A percentile compares a stretch with the other conserved stretches of the same genome.
These are phyloP conservation scores for Salvia rosmarinus DNA, from an alignment of 257 asterid genomes.

Conservation along the genomic window DNA sequence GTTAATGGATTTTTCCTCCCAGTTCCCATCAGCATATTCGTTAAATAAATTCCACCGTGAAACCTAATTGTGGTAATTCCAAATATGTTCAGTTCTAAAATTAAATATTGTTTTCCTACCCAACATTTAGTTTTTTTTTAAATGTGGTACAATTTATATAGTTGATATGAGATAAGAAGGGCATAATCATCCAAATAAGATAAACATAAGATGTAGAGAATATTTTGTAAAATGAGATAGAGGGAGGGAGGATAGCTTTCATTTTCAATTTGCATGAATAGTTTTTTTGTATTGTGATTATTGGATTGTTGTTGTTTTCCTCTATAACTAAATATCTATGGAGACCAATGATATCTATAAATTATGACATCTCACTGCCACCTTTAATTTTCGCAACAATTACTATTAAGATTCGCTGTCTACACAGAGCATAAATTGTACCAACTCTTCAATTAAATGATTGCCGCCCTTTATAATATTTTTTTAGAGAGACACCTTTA, in stretches of 20 bases:
- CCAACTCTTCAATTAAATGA: constrained; percentile 30
- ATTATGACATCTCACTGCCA: constrained; percentile 29
- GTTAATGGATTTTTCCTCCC: not conserved
- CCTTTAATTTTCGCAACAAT: constrained; percentile 27
- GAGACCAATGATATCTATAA: no score
- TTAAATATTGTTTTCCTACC: no score
- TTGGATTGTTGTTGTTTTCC: not conserved
- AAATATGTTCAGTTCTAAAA: no score
- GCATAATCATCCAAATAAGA: no score
- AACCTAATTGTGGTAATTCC: no score
- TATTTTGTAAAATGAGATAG: no score
- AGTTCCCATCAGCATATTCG: not conserved
- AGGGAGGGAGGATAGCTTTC: not conserved
- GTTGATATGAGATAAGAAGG: no score
- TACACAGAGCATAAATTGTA: constrained; percentile 13
- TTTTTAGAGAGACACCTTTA: not conserved
- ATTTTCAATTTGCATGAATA: not conserved
- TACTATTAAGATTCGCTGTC: constrained; percentile 43
- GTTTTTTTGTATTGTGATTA: not conserved
- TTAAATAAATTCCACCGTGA: not conserved
- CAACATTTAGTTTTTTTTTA: no score
- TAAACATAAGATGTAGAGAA: no score
- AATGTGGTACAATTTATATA: no score
- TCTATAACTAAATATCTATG: not conserved
- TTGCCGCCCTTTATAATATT: not conserved